Base-by-base conservation (phyloP, 2,329 filamentous ascomycete species). In the Verticillium longisporum region DNA sequence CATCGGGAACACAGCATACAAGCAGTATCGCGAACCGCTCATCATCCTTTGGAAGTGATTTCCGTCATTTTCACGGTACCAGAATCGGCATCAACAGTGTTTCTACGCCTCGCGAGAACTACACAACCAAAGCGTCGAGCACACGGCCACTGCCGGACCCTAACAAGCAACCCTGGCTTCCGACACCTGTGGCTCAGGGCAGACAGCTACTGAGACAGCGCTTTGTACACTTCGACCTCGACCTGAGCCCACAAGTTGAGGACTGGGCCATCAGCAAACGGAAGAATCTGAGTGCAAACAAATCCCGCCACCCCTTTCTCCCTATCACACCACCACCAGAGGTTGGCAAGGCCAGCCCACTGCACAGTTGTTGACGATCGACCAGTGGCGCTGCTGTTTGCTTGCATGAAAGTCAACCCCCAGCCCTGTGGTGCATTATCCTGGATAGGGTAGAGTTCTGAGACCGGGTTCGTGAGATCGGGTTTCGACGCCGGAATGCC, bases 281-380 rank as follows among this genome's bases (percentile, higher is more conserved):
- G 82, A 58, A 84, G 57, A 33, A 84, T 76, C 68, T 84, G 83
- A 3, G 74, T 73, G 41, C 75, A 76, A 2, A 84, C 70, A 9
- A 85, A 77, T 0, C 81, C 82, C 0, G 78, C 85, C 54, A 88
- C 73, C 0, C 83, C 85, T 61, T 79, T 81, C 68, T 86, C 83
- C 6, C 83, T 73, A 70, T 88, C 86, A 37, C 75, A 75, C 85
- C 84, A 88, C 84, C 85, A 88, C 67, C 77, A 88, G 36, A 83
- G 66, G 68, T 88, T 88, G 3, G 83, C 71, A 34, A 88, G 66
- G 0, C 86, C 86, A 1, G 81, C 81, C 86, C 86, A 88, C 67
- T 75, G 78, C 0, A 67, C 80, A 0, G 83, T 85, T 2, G 76
- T 74, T 2, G 65, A 70, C 0, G 81, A 82, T 9, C 85, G 75